Base-by-base conservation (phyloP, 345 rosid genomes). In the Sapria himalayana region DNA sequence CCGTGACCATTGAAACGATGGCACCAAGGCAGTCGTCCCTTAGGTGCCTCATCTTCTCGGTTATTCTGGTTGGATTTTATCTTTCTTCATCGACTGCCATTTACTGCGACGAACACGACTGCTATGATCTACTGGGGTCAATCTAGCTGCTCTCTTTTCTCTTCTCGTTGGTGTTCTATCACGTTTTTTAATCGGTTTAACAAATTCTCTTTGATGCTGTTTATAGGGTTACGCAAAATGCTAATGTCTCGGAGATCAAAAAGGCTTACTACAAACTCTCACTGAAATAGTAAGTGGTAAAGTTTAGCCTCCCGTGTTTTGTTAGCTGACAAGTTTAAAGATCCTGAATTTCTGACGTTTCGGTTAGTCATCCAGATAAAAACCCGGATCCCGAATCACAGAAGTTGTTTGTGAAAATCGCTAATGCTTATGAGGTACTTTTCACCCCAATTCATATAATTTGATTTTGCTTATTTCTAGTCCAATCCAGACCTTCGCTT, bases 51-150 rank as follows among this genome's bases (percentile, higher is more conserved):
- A 43, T 47, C 19, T 33, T 64, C 55, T 54, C 45, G 2, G 33
- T 42, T 25, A 29, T 86, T 24, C 4, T 67, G 11, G 23, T 89
- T 3, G 58, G 53, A 19, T 33, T 78, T 34, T 46, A 58, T 44
- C 13, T 67, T 52, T 51, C 57, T 23, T 71, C 82, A 11, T 70
- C 94, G 3, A 10, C 50, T 11, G 76, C 98, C 41, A 82, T 89
- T 52, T 89, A 82, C 69, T 89, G 98, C 50, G 98, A 85, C 48
- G 91, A 78, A 36, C 94, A 82, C 59, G 93, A 89, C 63, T 89
- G 98, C 57, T 82, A 89, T 52, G 98, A 85, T 65, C 78, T 82
- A 15, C 71, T 89, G 23, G 81, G 77, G 94, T 81, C 68, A 37
- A 62, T 43, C 53, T 23, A 22, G 15, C 24, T 1, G 4, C 34